Evolutionary conservation across 1,284 basidiomycete species (phyloP).

Genomic region (Quambalaria eucalypti): DNA sequence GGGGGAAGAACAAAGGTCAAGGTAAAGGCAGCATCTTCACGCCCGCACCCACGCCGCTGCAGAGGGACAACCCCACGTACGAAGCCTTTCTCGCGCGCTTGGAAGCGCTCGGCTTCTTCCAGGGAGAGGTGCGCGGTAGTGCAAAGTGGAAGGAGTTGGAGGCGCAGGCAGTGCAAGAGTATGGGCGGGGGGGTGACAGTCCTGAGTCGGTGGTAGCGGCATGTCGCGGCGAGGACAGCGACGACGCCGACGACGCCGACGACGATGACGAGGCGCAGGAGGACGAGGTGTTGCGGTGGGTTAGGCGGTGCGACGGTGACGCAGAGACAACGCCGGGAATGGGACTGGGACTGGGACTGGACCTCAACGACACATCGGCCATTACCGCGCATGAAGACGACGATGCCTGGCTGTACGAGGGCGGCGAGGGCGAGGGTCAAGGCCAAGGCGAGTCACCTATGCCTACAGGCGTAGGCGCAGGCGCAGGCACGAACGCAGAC

Average conservation of each 20-base stretch:
- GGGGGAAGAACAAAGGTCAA: not conserved
- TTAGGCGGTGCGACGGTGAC: not conserved
- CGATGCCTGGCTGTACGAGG: constrained; percentile 27
- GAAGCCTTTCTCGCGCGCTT: constrained; percentile 19
- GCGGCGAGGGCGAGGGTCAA: not conserved
- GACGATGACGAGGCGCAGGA: not conserved
- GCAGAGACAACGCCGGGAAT: no score
- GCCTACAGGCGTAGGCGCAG: no score
- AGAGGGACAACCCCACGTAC: constrained; percentile 3
- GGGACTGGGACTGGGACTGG: not conserved
- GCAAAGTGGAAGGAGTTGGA: constrained; percentile 31
- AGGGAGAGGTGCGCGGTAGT: constrained; percentile 22
- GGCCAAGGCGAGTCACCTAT: no score
- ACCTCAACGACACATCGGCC: not conserved
- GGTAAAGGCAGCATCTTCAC: not conserved
- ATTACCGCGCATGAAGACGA: constrained; percentile 18
- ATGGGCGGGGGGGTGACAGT: no score
- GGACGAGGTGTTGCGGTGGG: not conserved
- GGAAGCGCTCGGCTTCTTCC: constrained; percentile 31
- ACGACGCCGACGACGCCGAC: not conserved
- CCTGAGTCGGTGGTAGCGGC: no score
- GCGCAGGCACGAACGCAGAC: not conserved
- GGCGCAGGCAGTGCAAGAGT: constrained; percentile 9
- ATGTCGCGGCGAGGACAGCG: constrained; percentile 3
- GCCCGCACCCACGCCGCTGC: not conserved